Evolutionary conservation across 2,329 filamentous ascomycete species (phyloP).

Genomic region (Lasiodiplodia citricola): DNA sequence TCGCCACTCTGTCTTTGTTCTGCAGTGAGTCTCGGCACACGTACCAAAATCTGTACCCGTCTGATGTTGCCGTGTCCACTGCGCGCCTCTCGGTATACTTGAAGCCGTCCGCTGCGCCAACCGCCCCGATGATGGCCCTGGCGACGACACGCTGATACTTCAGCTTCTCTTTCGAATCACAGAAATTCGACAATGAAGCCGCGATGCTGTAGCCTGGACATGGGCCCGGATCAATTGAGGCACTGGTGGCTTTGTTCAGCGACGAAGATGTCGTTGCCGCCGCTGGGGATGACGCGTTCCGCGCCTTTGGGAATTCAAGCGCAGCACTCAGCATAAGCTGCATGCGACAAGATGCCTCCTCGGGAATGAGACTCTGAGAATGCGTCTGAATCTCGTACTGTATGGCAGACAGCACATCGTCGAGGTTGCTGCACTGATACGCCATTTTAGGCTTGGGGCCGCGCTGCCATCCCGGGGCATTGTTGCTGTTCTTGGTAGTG

Average conservation of each 20-base stretch:
- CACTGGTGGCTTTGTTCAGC: background rate
- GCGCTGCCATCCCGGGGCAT: background rate
- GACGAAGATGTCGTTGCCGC: background rate
- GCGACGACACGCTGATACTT: constrained; percentile 26
- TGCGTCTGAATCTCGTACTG: constrained; percentile 7
- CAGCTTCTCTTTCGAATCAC: constrained; percentile 27
- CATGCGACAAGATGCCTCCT: constrained; percentile 9
- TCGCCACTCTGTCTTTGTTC: constrained; percentile 37
- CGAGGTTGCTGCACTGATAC: constrained; percentile 19
- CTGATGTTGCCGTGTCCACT: constrained; percentile 36
- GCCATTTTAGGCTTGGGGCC: constrained; percentile 4
- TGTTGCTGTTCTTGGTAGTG: background rate
- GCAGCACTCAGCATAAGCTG: background rate
- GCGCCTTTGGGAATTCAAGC: constrained; percentile 1
- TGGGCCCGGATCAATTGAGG: background rate
- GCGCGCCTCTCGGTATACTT: constrained; percentile 41
- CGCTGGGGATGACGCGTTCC: background rate
- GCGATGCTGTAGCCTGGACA: constrained; percentile 22
- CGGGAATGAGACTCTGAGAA: constrained; percentile 1
- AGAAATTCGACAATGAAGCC: constrained; percentile 26
- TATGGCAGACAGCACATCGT: constrained; percentile 15
- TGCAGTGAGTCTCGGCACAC: constrained; percentile 42
- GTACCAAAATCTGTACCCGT: constrained; percentile 41
- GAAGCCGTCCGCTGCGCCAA: constrained; percentile 42
- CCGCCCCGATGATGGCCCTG: constrained; percentile 35